Base-by-base conservation (phyloP, 345 rosid species). In the Dovyalis caffra region DNA sequence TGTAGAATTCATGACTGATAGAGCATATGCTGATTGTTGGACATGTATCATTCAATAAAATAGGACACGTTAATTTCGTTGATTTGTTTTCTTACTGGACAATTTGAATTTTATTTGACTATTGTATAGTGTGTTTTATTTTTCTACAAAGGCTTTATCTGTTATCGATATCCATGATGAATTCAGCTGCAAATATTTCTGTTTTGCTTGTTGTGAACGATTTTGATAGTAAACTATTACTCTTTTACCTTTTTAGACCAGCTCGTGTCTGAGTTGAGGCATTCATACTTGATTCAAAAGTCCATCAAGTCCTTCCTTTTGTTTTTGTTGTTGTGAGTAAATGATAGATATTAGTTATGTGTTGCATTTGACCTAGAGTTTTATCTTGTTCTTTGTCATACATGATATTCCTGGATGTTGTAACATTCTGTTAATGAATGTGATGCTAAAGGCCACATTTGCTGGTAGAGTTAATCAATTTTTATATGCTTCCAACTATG, bases 41-140 rank as follows among this genome's bases (percentile, higher is more conserved):
- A 80, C 81, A 47, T 84, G 88, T 84, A 84, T 77, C 83, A 76
- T 66, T 73, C 72, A 79, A 89, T 83, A 83, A 86, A 81, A 77
- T 73, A 71, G 82, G 70, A 77, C 76, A 78, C 43, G 47, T 20
- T 58, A 49, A 67, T 75, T 72, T 73, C 75, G 29, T 69, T 38
- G 60, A 18, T 10, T 26, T 57, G 35, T 38, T 29, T 47, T 73
- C 45, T 35, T 57, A 18, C 75, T 16, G 34, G 63, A 57, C 64
- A 28, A 56, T 23, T 58, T 74, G 43, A 58, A 33, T 43, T 23
- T 37, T 0, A 21, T 57, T 65, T 20, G 53, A 62, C 62, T 16
- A 47, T 29, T 43, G 43, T 72, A 4, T 53, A 21, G 8, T 2
- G 33, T 40, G 5, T 34, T 56, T 49, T 28, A 4, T 7, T 57